Base-by-base conservation (phyloP, 805 yeast genomes). In the Candida bentonensis region DNA sequence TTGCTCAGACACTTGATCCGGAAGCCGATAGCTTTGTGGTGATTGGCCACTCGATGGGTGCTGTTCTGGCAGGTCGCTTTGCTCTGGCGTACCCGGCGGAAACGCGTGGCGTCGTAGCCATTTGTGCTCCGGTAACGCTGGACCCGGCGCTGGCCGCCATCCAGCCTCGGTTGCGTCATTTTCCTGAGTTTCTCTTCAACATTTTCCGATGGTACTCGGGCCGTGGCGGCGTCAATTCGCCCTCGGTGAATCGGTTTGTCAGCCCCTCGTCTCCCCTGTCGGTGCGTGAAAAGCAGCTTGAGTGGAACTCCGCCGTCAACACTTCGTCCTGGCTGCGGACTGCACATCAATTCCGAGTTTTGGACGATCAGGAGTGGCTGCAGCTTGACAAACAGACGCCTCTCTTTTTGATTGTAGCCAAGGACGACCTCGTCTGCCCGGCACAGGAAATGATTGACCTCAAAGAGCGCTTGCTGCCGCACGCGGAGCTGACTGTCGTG, bases 31-130 rank as follows among this genome's bases (percentile, higher is more conserved):
- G 41, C 17, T 41, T 49, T 1, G 51, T 51, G 7, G 52, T 80
- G 22, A 59, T 80, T 3, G 88, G 86, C 15, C 92, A 81, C 61
- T 80, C 88, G 2, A 77, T 79, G 78, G 94, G 89, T 3, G 69
- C 83, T 4, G 74, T 70, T 46, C 55, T 81, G 23, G 61, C 73
- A 2, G 60, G 73, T 7, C 74, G 73, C 47, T 59, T 74, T 22
- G 70, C 66, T 30, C 13, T 15, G 20, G n/a, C 36, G 5, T 30
- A 11, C 36, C 5, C 20, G 5, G 20, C 5, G 36, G 36, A 11
- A 5, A 30, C 36, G 17, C 7, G 42, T 17, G 69, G 63, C 0
- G 48, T 64, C 4, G 51, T 63, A 2, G 57, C 60, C 7, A 49
- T 65, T 3, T 52, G 63, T 4, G 69, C 70, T 7, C 65, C 67